Evolutionary conservation across 176 grass and related monocot species (phyloP), one percentile per base, ranked within the genome.

Genomic region (Musa acuminata): DNA sequence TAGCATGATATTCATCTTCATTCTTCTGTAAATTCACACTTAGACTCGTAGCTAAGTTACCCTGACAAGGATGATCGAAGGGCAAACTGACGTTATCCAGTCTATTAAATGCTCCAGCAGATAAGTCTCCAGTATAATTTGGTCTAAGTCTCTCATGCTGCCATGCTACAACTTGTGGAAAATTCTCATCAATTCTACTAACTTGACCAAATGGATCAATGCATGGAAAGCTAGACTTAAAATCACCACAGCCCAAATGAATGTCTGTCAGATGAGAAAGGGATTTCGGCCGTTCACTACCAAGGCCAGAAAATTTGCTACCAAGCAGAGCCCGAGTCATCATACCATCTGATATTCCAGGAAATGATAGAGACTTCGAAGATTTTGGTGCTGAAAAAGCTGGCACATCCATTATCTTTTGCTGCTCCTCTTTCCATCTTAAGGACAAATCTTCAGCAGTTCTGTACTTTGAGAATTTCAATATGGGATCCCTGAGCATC

Each of bases 371-470:
- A 73, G 79, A 71, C 74, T 84, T 92, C 13, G 85, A 70, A 73
- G 76, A 81, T 84, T 80, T 91, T 24, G 84, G 80, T 72, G 75
- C 77, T 70, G 83, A 75, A 82, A 83, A 64, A 84, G 79, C 75
- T 76, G 95, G 82, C 63, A 85, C 88, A 48, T 99, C 90, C 49
- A 86, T 84, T 80, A 99, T 84, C 80, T 99, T 99, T 55, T 80
- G 80, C 81, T 94, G 86, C 80, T 99, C 95, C 78, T 91, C 80
- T 53, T 75, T 81, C 95, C 95, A 99, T 99, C 87, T 99, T n/a
- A 67, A 64, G 8, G 90, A 87, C 64, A 99, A 76, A 21, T 99
- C 91, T 85, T 99, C 88, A 63, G 62, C 75, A 27, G 82, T 89
- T 74, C 76, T 89, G 67, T 85, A 79, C 73, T 80, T 89, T 73